Evolutionary conservation across 306 rosid species (phyloP).

Genomic region (Vigna hirtella): DNA sequence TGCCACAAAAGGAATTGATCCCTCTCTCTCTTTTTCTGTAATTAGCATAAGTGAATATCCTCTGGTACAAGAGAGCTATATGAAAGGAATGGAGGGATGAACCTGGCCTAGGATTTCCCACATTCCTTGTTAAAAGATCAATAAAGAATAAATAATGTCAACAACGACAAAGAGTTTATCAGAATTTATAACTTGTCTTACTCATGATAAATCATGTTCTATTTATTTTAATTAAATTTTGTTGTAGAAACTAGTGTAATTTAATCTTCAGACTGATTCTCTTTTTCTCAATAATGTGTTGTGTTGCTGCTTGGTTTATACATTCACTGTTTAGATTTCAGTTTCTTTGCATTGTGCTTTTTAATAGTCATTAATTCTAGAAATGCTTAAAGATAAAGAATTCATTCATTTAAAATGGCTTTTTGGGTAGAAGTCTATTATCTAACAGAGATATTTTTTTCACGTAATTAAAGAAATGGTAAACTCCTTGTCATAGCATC

Average conservation of each 20-base stretch:
- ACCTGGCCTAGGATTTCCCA: not conserved
- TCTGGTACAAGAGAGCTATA: not conserved
- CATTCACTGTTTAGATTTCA: too few relatives aligned
- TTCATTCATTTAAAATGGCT: too few relatives aligned
- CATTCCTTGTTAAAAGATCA: slow-evolving; percentile 6
- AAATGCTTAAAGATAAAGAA: too few relatives aligned
- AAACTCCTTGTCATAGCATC: too few relatives aligned
- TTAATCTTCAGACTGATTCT: not conserved
- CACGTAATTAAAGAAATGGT: too few relatives aligned
- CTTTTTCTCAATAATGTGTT: too few relatives aligned
- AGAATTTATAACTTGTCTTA: not conserved
- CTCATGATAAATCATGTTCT: not conserved
- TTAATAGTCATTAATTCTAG: too few relatives aligned
- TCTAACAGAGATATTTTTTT: too few relatives aligned
- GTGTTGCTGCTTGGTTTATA: too few relatives aligned
- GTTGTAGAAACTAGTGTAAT: not conserved
- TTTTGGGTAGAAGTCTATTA: too few relatives aligned
- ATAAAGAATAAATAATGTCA: not conserved
- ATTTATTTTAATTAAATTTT: not conserved
- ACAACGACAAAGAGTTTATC: not conserved
- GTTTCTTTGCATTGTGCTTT: too few relatives aligned
- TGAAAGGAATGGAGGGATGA: not conserved
- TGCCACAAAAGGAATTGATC: slow-evolving; percentile 12
- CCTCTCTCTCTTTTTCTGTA: not conserved
- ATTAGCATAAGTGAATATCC: not conserved